Percentiles rank a stretch among this genome's conserved stretches.
phyloP scores from a whole-genome alignment of 148 eudicot genomes.

The Simmondsia chinensis region DNA sequence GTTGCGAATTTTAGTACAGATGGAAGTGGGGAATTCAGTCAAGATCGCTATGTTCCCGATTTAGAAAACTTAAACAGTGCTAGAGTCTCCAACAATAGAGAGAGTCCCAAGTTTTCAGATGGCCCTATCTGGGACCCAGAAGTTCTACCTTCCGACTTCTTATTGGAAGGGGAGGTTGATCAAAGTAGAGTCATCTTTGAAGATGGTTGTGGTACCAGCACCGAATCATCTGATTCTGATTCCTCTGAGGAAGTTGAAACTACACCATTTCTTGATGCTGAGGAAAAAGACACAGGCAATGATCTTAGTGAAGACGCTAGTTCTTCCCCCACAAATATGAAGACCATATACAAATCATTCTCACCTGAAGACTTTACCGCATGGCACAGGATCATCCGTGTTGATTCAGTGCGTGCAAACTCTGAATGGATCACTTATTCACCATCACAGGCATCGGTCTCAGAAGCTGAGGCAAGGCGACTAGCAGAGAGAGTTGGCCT shows the following conservation, averaged over 20 bases:
- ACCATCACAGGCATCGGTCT: constrained; percentile 53
- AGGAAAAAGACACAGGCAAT: constrained; percentile 24
- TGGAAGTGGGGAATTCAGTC: constrained; percentile 19
- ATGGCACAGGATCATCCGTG: constrained; percentile 96
- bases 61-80: constrained; percentile 81
- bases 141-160: constrained; percentile 21
- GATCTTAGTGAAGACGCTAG: constrained; percentile 22
- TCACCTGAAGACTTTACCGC: constrained; percentile 63
- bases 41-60: constrained; percentile 42
- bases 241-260: constrained; percentile 64
- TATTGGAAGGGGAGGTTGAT: constrained; percentile 17
- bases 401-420: constrained; percentile 88
- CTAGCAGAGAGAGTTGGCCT: constrained; percentile 72
- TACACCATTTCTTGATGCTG: constrained; percentile 27
- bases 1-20: constrained; percentile 28
- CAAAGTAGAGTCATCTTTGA: constrained; percentile 22
- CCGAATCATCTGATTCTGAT: constrained; percentile 72
- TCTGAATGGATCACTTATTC: constrained; percentile 72
- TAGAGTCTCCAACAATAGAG: constrained; percentile 65
- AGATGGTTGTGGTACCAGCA: constrained; percentile 26
- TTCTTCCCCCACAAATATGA: constrained; percentile 34
- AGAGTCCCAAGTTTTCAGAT: constrained; percentile 37
- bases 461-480: constrained; percentile 49
- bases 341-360: constrained; percentile 23
- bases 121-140: constrained; percentile 16